Evolutionary conservation across 257 asterid species (phyloP), one percentile per base, ranked within the genome.

Genomic region (Nicotiana tomentosiformis): DNA sequence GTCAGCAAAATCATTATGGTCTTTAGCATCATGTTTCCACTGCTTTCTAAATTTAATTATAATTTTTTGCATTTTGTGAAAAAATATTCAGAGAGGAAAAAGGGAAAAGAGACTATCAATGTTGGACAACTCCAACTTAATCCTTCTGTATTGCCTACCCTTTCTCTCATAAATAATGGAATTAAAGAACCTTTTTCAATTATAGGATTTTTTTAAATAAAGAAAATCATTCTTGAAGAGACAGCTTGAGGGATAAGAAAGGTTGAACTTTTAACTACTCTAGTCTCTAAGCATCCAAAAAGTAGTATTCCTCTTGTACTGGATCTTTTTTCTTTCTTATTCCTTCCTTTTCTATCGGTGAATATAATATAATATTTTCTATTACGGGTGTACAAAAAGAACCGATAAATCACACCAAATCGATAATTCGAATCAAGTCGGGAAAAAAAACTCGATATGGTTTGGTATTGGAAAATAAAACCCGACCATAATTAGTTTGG

Each of bases 1-100:
- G 79, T 72, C 79, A 72, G 61, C 79, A 46, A 76, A 76, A 76
- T 76, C 64, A 76, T 76, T 76, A 26, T 74, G 46, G 43, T 74
- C 64, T 74, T 51, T 11, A 74, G 23, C 58, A 26, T 74, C 64
- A 51, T 74, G 80, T 74, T 74, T 74, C 64, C 62, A 74, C 43
- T 26, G 60, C 78, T 72, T 72, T 74, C 23, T 74, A 10, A 49
- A 20, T 20, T 72, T 72, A 69, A 3, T 65, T 29, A 66, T 66
- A n/a, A 7, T 6, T 11, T 0, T 23, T 74, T 49, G 9, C 23
- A 49, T 46, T 72, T 74, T 49, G 4, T 20, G 7, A 72, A 20
- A 26, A 15, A 7, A 43, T 16, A 70, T n/a, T 6, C 37, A 26
- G 64, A 74, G 26, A 49, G 7, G 7, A 37, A 37, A 20, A 51